Conservation (phyloP, 371 early-diverging fungal species). For the Capillidium heterosporum region DNA sequence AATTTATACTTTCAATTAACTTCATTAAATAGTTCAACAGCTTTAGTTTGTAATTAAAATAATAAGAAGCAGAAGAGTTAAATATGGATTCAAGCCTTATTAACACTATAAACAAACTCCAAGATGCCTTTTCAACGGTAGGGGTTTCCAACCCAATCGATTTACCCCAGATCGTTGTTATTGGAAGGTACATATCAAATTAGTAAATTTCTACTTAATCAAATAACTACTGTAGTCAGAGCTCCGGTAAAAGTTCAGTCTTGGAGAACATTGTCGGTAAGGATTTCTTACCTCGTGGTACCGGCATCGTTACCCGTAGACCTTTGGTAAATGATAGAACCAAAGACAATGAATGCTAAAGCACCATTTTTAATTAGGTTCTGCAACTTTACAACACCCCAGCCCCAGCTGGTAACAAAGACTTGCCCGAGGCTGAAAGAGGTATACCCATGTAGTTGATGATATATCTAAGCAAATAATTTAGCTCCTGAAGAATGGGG, state of each 20-base stretch:
- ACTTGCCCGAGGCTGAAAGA: conserved; percentile 12
- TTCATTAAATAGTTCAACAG: no score
- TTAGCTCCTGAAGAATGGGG: conserved; percentile 84
- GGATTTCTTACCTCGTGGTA: conserved; percentile 95
- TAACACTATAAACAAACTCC: not conserved
- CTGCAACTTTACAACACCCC: conserved; percentile 92
- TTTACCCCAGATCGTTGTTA: conserved; percentile 96
- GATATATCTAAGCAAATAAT: conserved; percentile 5
- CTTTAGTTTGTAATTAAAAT: no score
- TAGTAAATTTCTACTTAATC: not conserved
- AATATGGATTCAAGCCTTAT: not conserved
- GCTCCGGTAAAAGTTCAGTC: conserved; percentile 96
- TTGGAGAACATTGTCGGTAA: conserved; percentile 97
- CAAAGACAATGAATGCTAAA: no score
- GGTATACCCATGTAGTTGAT: conserved; percentile 6
- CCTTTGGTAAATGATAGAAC: conserved; percentile 83
- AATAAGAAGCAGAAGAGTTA: no score
- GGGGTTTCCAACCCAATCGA: conserved; percentile 94
- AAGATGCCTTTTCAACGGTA: conserved; percentile 84
- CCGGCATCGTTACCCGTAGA: conserved; percentile 88
- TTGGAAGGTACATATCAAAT: conserved; percentile 44
- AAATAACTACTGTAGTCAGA: conserved; percentile 32
- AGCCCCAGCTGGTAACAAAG: conserved; percentile 16
- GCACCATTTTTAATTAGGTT: conserved; percentile 16
- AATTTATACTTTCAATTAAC: no score